These are phyloP conservation scores for Silene coronaria DNA, from an alignment of 179 eudicot genomes.

Conservation along the genomic window DNA sequence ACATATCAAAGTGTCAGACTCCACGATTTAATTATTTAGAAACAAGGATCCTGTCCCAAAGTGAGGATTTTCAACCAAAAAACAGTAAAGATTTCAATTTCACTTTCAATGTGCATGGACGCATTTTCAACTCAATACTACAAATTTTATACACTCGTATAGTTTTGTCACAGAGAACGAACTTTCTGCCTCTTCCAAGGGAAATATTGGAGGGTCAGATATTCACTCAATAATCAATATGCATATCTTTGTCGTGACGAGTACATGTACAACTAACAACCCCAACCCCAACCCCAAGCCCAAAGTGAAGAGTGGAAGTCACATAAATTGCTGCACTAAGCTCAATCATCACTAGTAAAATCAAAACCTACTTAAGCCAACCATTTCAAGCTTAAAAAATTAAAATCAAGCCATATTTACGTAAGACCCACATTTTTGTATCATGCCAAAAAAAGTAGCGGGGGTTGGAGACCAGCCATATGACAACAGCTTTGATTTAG, in stretches of 20 bases:
- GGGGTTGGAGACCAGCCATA: slow-evolving; percentile 10
- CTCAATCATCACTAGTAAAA: no score
- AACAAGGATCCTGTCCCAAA: not conserved
- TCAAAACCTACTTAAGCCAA: not conserved
- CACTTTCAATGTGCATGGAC: no score
- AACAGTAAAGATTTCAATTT: no score
- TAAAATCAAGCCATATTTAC: not conserved
- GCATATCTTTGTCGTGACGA: not conserved
- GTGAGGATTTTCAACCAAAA: no score
- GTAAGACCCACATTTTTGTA: slow-evolving; percentile 4
- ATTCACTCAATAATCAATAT: not conserved
- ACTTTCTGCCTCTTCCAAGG: not conserved
- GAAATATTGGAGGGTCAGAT: not conserved
- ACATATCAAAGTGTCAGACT: not conserved
- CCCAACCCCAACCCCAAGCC: not conserved
- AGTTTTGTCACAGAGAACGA: no score
- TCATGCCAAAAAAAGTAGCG: slow-evolving; percentile 11
- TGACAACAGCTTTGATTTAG: slow-evolving; percentile 20
- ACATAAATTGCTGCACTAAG: no score
- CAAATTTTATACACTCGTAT: not conserved
- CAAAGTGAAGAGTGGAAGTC: no score
- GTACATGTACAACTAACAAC: not conserved
- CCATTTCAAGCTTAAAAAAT: not conserved
- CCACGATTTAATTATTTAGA: no score
- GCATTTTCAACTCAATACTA: not conserved